A percentile compares a stretch with the other conserved stretches of the same genome.
phyloP scores from a whole-genome alignment of 768 basidiomycete species.

The Dacryopinax primogenitus region DNA sequence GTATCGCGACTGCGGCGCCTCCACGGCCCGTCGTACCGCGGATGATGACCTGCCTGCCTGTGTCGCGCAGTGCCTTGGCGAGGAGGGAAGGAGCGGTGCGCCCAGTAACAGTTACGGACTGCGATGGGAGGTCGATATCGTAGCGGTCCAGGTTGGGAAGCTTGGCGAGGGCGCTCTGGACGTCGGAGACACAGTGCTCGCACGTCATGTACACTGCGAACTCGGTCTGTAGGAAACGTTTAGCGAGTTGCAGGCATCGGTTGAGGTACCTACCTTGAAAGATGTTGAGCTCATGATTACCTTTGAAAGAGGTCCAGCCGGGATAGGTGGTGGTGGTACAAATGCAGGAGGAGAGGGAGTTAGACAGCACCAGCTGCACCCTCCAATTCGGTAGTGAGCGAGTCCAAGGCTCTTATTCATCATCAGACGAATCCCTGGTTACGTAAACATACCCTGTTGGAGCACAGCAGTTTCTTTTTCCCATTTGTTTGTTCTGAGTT shows the following conservation, averaged over 20 bases:
- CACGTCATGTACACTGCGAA: slow-evolving; percentile 6
- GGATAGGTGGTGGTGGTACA: neutral
- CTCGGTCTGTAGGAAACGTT: slow-evolving; percentile 9
- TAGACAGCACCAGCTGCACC: slow-evolving; percentile 1
- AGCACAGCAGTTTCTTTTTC: no score
- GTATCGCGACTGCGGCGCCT: neutral
- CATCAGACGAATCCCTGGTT: neutral
- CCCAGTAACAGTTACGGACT: neutral
- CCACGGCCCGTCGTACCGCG: neutral
- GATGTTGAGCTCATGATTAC: neutral
- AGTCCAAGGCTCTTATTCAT: neutral
- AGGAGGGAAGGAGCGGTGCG: neutral
- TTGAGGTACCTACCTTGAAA: neutral
- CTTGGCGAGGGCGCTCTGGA: neutral
- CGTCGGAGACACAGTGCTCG: slow-evolving; percentile 1
- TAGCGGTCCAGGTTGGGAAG: slow-evolving; percentile 1
- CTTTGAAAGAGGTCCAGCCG: neutral
- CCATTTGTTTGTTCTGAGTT: no score
- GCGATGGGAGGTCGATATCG: neutral
- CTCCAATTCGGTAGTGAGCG: no score
- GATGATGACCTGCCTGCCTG: slow-evolving; percentile 5
- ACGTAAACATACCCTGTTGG: no score
- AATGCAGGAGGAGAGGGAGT: neutral
- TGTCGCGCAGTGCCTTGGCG: neutral
- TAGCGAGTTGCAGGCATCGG: no score